Percentiles rank a stretch among this genome's conserved stretches.
These are phyloP conservation scores for Globisporangium echinulatum DNA, from an alignment of 352 stramenopile species.

Conservation along the genomic window DNA sequence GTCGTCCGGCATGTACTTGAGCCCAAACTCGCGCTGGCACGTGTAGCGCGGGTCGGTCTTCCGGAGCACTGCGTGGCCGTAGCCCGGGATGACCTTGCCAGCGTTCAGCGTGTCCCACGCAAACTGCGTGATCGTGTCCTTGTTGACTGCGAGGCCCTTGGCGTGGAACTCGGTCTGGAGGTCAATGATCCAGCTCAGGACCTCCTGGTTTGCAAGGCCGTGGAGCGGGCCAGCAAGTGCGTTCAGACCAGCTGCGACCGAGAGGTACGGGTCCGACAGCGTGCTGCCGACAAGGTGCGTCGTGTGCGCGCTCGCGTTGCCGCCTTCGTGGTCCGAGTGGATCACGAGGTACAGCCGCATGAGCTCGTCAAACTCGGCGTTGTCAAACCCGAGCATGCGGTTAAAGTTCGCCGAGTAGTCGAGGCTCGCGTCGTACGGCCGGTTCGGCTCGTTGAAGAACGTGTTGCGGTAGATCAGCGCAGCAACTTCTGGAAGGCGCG, in stretches of 20 bases:
- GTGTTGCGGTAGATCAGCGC: constrained; percentile 98
- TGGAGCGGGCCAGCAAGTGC: constrained; percentile 97
- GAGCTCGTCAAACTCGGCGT: constrained; percentile 96
- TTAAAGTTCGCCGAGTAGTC: constrained; percentile 99
- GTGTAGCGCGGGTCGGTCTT: constrained; percentile 99
- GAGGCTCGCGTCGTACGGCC: constrained; percentile 90
- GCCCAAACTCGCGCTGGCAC: constrained; percentile 98
- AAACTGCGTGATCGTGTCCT: constrained; percentile 99
- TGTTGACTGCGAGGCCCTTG: constrained; percentile 95
- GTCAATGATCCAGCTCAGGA: constrained; percentile 91
- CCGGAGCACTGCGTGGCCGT: constrained; percentile 96
- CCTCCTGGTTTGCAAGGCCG: constrained; percentile 99
- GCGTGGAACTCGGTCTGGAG: constrained; percentile 95
- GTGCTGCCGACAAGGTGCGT: constrained; percentile 98
- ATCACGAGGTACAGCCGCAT: constrained; percentile 99
- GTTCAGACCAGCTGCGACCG: constrained; percentile 95
- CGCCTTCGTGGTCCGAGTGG: constrained; percentile 98
- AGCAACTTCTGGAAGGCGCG: constrained; percentile 95
- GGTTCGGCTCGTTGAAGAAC: constrained; percentile 95
- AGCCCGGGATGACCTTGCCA: constrained; percentile 98
- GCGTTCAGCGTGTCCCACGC: constrained; percentile 98
- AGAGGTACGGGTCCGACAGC: constrained; percentile 97
- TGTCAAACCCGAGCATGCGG: constrained; percentile 97
- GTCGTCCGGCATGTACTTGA: constrained; percentile 99
- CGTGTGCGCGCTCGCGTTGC: constrained; percentile 97